Conservation (phyloP, 306 rosid genomes). For the Datisca glomerata region DNA sequence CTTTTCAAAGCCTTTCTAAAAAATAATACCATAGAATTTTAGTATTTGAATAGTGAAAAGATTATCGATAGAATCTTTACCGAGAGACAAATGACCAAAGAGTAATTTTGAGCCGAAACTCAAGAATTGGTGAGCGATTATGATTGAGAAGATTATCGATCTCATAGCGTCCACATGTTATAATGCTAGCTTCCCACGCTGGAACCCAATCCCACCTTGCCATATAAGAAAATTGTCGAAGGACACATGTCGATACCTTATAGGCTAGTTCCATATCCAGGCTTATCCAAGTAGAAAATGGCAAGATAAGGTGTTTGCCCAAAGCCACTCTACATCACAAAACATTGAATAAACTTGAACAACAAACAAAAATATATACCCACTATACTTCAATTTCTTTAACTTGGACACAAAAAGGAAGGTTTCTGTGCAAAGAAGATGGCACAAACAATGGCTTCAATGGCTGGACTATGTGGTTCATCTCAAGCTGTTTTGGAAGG, state of each 20-base stretch:
- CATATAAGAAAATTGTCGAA: slow-evolving; percentile 1
- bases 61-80: too few relatives aligned
- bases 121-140: too few relatives aligned
- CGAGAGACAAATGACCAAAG: too few relatives aligned
- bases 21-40: too few relatives aligned
- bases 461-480: slow-evolving; percentile 67
- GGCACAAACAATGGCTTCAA: slow-evolving; percentile 90
- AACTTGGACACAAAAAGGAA: too few relatives aligned
- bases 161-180: slow-evolving; percentile 34
- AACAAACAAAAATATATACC: too few relatives aligned
- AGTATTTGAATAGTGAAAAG: too few relatives aligned
- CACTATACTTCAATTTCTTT: too few relatives aligned
- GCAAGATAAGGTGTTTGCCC: slow-evolving; percentile 46
- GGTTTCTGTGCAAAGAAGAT: too few relatives aligned
- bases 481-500: slow-evolving; percentile 76
- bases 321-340: slow-evolving; percentile 36
- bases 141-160: slow-evolving; percentile 8
- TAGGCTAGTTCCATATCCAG: slow-evolving; percentile 46
- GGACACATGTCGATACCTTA: neutral
- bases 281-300: slow-evolving; percentile 57
- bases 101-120: too few relatives aligned
- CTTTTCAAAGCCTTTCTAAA: too few relatives aligned
- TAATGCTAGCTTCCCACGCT: slow-evolving; percentile 9
- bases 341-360: too few relatives aligned
- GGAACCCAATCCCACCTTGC: slow-evolving; percentile 61